Evolutionary conservation across 768 basidiomycete species (phyloP).

Genomic region (Leccinum barrowsii): DNA sequence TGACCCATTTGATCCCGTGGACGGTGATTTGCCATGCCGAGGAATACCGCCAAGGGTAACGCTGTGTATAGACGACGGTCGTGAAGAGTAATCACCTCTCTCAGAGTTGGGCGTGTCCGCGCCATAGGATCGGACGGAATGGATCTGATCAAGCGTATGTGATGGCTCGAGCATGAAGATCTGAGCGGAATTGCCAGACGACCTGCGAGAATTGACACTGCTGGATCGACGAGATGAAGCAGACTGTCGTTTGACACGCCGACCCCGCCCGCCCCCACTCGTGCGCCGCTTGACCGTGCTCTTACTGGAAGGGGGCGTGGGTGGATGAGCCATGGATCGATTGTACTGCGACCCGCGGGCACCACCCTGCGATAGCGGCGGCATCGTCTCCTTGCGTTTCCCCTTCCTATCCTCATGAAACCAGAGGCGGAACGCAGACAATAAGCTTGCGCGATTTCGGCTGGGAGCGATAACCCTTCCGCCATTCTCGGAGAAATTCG

Average conservation of each 20-base stretch:
- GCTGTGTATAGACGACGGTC: conserved; percentile 86
- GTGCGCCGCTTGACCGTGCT: conserved; percentile 49
- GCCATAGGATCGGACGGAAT: conserved; percentile 69
- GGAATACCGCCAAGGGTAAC: conserved; percentile 50
- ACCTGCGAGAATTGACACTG: conserved; percentile 84
- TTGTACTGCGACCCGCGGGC: conserved; percentile 22
- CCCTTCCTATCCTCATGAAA: conserved; percentile 90
- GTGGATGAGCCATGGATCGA: conserved; percentile 24
- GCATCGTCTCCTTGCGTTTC: conserved; percentile 60
- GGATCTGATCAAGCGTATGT: conserved; percentile 42
- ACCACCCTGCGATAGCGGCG: conserved; percentile 20
- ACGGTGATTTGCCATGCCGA: conserved; percentile 71
- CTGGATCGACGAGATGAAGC: conserved; percentile 84
- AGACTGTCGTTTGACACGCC: conserved; percentile 65
- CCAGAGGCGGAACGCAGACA: conserved; percentile 86
- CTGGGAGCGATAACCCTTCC: conserved; percentile 36
- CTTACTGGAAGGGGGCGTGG: conserved; percentile 29
- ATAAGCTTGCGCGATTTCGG: conserved; percentile 72
- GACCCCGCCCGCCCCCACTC: conserved; percentile 43
- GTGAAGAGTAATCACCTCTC: conserved; percentile 68
- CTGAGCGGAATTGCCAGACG: conserved; percentile 51
- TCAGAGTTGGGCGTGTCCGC: conserved; percentile 89
- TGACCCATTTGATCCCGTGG: conserved; percentile 74
- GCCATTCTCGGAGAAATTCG: conserved; percentile 34
- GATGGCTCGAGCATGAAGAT: conserved; percentile 54